These are phyloP conservation scores for Phaffomyces opuntiae DNA, from an alignment of 805 yeast species.

Conservation along the genomic window DNA sequence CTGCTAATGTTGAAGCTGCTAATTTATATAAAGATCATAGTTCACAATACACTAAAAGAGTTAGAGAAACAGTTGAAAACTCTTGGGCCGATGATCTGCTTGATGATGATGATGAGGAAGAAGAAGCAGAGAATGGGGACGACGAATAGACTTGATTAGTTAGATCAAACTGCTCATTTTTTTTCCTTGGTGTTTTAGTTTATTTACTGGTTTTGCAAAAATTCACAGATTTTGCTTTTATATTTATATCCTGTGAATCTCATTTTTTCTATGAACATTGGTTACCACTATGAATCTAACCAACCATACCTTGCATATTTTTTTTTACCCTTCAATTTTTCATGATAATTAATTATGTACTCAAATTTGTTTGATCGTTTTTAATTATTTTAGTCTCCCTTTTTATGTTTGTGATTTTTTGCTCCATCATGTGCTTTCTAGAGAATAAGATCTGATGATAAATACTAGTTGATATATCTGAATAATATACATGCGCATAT, in stretches of 20 bases:
- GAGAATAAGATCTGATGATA: background rate
- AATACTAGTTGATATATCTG: background rate
- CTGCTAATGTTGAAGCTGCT: slow-evolving; percentile 98
- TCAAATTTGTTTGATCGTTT: too few relatives aligned
- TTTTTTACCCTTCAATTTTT: too few relatives aligned
- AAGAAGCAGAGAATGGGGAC: slow-evolving; percentile 34
- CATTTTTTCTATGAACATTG: too few relatives aligned
- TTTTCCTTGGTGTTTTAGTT: background rate
- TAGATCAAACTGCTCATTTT: background rate
- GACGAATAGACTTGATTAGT: slow-evolving; percentile 9
- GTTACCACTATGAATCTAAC: too few relatives aligned
- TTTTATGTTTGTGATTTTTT: too few relatives aligned
- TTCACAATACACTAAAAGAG: slow-evolving; percentile 84
- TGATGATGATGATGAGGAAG: slow-evolving; percentile 40
- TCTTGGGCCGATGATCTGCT: slow-evolving; percentile 83
- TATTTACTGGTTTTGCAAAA: background rate
- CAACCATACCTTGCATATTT: too few relatives aligned
- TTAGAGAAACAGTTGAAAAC: slow-evolving; percentile 88
- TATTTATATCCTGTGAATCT: too few relatives aligned
- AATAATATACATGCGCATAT: background rate
- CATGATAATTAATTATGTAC: too few relatives aligned
- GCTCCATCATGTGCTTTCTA: too few relatives aligned
- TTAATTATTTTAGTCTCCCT: too few relatives aligned
- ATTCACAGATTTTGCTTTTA: too few relatives aligned
- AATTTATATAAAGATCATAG: slow-evolving; percentile 92